Evolutionary conservation across 345 rosid species (phyloP), one percentile per base, ranked within the genome.

Genomic region (Ceriops decandra): DNA sequence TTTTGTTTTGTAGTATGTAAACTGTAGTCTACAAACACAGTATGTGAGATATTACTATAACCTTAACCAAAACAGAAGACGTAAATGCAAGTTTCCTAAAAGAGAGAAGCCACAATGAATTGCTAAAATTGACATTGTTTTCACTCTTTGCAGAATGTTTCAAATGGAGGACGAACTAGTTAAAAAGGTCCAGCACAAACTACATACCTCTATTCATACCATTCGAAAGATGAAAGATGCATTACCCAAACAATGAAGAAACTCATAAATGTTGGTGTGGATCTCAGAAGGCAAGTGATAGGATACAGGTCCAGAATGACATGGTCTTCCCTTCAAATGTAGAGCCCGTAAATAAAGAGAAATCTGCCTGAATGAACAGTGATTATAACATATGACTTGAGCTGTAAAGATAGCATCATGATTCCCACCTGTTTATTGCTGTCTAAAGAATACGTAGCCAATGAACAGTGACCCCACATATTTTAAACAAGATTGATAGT

Each of bases 401-500:
- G 51, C 62, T 62, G 69, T 52, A 69, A 57, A 71, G 53, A 62
- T 78, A 79, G 65, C 59, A 74, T 70, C 68, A 68, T 62, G 20
- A 57, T 66, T 57, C 71, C 72, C 32, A 60, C 62, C 72, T 68
- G n/a, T 69, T 85, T 78, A 72, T 72, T 72, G 74, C 51, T 36
- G 32, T 77, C 24, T n/a, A 30, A 67, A 47, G 47, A 75, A 69
- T 72, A 58, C n/a, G 31, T 17, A 60, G 33, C 47, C 58, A 42
- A 52, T 53, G 31, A 67, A 65, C 70, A 16, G 5, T 47, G 11
- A 54, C 70, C 15, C 26, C 6, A 36, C 59, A 36, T 68, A 56
- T 27, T 73, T 91, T 81, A 93, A 33, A 76, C 82, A 73, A 95
- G 82, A 82, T 88, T 95, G 86, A 95, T 90, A 5, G 99, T 90